These are phyloP conservation scores for Aspergillus asperescens DNA, from an alignment of 495 filamentous ascomycete species.

Conservation along the genomic window DNA sequence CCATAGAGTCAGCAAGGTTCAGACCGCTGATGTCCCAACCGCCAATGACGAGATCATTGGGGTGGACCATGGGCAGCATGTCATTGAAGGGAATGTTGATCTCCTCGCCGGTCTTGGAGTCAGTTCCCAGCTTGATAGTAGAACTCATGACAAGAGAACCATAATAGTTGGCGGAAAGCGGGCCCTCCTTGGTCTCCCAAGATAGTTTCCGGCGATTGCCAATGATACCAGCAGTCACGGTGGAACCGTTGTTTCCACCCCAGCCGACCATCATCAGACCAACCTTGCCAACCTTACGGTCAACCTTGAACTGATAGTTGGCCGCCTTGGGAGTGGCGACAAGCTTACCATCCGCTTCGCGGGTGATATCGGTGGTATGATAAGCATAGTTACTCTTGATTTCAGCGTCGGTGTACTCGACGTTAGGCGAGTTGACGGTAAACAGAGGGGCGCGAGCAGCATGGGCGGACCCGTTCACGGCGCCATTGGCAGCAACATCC, in stretches of 20 bases:
- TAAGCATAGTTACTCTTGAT: constrained; percentile 97
- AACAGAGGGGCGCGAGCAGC: constrained; percentile 58
- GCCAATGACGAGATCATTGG: constrained; percentile 90
- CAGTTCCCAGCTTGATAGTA: constrained; percentile 90
- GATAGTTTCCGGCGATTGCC: constrained; percentile 81
- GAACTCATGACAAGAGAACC: constrained; percentile 95
- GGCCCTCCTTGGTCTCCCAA: constrained; percentile 92
- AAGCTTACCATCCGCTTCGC: constrained; percentile 67
- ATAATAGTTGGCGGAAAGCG: constrained; percentile 88
- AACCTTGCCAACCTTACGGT: constrained; percentile 86
- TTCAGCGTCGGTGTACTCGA: constrained; percentile 78
- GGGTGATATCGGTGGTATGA: constrained; percentile 78
- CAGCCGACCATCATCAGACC: constrained; percentile 97
- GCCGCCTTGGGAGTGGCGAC: constrained; percentile 84
- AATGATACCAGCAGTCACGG: constrained; percentile 94
- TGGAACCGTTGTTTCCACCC: constrained; percentile 98
- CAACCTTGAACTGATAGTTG: constrained; percentile 94
- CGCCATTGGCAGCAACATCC: constrained; percentile 53
- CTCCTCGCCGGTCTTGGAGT: constrained; percentile 78
- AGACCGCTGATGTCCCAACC: constrained; percentile 95
- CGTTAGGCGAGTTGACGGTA: constrained; percentile 85
- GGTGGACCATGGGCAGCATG: constrained; percentile 94
- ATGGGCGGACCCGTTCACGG: constrained; percentile 65
- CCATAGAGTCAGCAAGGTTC: constrained; percentile 89
- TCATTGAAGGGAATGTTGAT: constrained; percentile 96